Percentiles rank a stretch among this genome's conserved stretches.
Conservation (phyloP, 371 early-diverging fungal species). For the Mucor plumbeus region DNA sequence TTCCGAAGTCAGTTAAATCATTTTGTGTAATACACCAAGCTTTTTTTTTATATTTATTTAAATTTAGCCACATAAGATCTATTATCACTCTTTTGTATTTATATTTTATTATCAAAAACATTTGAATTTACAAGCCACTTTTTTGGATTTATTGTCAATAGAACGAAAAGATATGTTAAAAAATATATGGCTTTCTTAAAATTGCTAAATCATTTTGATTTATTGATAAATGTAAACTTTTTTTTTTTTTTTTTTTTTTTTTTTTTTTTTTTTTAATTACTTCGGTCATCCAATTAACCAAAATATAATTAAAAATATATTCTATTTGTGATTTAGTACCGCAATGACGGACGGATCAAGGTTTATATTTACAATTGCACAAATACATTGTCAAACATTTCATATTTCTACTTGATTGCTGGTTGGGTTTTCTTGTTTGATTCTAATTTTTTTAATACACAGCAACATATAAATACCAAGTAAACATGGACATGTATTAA, state of each 20-base stretch:
- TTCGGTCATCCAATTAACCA: neutral
- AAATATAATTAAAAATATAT: neutral
- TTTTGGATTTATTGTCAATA: neutral
- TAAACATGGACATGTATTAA: no score
- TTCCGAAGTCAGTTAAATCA: constrained; percentile 8
- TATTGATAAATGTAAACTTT: no score
- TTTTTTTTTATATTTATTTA: neutral
- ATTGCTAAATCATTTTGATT: neutral
- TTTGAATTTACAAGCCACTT: neutral
- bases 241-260: no score
- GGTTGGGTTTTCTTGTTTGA: no score
- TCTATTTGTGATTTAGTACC: neutral
- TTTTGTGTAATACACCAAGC: neutral
- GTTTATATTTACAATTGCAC: neutral
- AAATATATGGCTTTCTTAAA: neutral
- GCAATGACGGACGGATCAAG: neutral
- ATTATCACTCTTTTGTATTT: neutral
- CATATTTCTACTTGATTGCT: neutral
- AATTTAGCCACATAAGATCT: neutral
- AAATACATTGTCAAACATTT: neutral
- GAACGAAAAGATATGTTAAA: neutral
- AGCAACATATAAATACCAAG: no score
- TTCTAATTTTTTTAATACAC: no score
- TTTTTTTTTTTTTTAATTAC: neutral
- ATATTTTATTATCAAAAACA: neutral